phyloP scores from a whole-genome alignment of 192 early-diverging fungal species.

The Rhizoclosmatium globosum region DNA sequence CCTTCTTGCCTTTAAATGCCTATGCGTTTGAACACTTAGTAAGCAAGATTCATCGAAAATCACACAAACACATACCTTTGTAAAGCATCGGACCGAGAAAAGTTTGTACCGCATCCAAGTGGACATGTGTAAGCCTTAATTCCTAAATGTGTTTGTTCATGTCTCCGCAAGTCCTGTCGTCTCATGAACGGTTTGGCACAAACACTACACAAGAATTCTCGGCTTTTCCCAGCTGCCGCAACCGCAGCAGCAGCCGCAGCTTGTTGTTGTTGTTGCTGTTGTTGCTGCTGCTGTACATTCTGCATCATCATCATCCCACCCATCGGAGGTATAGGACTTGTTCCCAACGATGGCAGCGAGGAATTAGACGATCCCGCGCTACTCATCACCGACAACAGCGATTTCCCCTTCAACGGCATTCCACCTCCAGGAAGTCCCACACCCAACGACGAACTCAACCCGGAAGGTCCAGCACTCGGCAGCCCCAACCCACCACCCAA shows the following conservation, averaged over 20 bases:
- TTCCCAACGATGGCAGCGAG: conserved; percentile 14
- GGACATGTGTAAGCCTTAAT: conserved; percentile 34
- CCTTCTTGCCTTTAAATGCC: conserved; percentile 32
- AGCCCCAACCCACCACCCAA: neutral
- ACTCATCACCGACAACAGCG: neutral
- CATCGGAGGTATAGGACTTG: conserved; percentile 1
- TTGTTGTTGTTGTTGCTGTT: no score
- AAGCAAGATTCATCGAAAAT: neutral
- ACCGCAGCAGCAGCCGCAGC: neutral
- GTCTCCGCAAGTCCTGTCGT: conserved; percentile 25
- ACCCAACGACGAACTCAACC: neutral
- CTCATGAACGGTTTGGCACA: conserved; percentile 33
- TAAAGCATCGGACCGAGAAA: conserved; percentile 24
- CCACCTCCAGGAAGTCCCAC: neutral
- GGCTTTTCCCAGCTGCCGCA: neutral
- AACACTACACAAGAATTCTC: conserved; percentile 26
- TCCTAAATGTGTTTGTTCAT: conserved; percentile 30
- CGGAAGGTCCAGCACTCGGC: neutral
- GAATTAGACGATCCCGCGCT: neutral
- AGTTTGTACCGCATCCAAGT: conserved; percentile 30
- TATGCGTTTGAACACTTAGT: neutral
- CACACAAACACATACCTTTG: conserved; percentile 14
- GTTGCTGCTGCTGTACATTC: neutral
- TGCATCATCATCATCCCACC: neutral
- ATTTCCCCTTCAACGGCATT: neutral